Evolutionary conservation across 2,329 filamentous ascomycete genomes (phyloP).

Genomic region (Fusarium camptoceras): DNA sequence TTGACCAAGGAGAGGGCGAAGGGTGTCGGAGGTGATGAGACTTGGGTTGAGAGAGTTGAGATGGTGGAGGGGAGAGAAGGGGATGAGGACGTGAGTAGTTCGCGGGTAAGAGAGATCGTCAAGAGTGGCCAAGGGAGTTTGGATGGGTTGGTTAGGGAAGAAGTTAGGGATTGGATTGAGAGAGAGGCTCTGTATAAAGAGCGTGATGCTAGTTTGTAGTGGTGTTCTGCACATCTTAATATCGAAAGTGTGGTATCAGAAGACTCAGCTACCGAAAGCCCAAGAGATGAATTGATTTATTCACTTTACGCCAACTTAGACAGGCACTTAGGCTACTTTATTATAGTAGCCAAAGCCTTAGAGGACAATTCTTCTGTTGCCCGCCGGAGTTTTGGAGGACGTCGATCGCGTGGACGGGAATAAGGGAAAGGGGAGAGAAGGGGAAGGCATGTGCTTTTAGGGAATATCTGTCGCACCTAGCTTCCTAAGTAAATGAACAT

Average conservation of each 20-base stretch:
- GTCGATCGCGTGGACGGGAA: no score
- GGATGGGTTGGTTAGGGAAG: slow-evolving; percentile 64
- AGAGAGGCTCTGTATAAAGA: slow-evolving; percentile 66
- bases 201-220: neutral
- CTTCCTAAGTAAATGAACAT: slow-evolving; percentile 24
- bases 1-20: slow-evolving; percentile 62
- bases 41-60: slow-evolving; percentile 71
- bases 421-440: no score
- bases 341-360: no score
- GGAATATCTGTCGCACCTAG: no score
- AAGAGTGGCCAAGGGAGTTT: slow-evolving; percentile 62
- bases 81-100: slow-evolving; percentile 66
- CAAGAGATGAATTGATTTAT: no score
- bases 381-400: no score
- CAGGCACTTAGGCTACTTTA: no score
- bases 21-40: slow-evolving; percentile 63
- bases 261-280: no score
- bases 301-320: no score
- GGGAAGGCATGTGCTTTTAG: no score
- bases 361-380: no score
- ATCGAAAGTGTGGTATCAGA: neutral
- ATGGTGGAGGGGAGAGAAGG: slow-evolving; percentile 64
- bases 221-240: neutral
- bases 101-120: slow-evolving; percentile 70
- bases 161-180: slow-evolving; percentile 69